Base-by-base conservation (phyloP, 2,329 filamentous ascomycete species). In the Verticillium albo-atrum region DNA sequence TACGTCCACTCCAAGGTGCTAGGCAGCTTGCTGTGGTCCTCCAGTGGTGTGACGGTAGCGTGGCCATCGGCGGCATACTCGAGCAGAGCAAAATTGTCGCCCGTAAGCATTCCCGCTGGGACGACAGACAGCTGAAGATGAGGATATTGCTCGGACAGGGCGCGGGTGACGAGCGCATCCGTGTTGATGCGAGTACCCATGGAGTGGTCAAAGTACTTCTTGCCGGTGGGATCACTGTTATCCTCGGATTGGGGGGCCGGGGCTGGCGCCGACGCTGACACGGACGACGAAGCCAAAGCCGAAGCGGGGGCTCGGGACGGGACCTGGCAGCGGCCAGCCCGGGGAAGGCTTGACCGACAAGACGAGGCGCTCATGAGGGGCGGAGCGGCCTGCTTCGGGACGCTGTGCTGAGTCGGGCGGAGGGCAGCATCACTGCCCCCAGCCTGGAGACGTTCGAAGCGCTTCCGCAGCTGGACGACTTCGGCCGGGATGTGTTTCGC, bases 61-160 rank as follows among this genome's bases (percentile, higher is more conserved):
- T 74, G 65, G 12, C 79, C 79, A 6, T 73, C 68, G 0, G 65
- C 61, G 3, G 80, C 79, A 53, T 73, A 83, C 4, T 65, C 66
- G 2, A 80, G 68, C n/a, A 82, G 70, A 59, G 79, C 66, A 61
- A 70, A 47, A 12, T n/a, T 68, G 20, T 63, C 68, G 25, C 37
- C 32, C 27, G 37, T 56, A n/a, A 28, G 27, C 6, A 51, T 15
- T 23, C 9, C 51, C 20, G 67, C 63, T 2, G 74, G 71, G 5
- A 71, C 71, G 56, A 79, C 72, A 28, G 76, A 71, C 12, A 81
- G 69, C 34, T 76, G 65, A 15, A 79, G 73, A 25, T 72, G 61
- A 3, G 79, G 78, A 58, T 82, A 81, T 55, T 79, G 71, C 34
- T 70, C 65, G 55, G 71, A 74, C 27, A 82, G 70, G 1, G 76